phyloP scores from a whole-genome alignment of 164 flowering plant species.

The Stephania cephalantha region DNA sequence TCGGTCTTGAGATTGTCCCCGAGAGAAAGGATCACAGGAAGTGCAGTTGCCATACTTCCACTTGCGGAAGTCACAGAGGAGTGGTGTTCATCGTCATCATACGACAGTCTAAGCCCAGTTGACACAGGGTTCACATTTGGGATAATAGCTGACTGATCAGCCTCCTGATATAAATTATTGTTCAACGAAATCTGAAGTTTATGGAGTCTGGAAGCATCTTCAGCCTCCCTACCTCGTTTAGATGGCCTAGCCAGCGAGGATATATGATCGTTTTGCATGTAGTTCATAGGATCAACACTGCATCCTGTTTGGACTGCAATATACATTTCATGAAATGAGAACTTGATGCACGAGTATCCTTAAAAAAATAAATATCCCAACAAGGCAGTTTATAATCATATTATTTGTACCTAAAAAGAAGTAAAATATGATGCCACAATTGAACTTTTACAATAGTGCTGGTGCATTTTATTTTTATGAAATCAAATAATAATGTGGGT shows the following conservation, averaged over 20 bases:
- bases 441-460: neutral
- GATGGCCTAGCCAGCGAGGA: constrained; percentile 35
- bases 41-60: constrained; percentile 50
- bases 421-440: neutral
- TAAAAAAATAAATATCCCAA: no score
- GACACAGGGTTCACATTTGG: constrained; percentile 58
- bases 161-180: constrained; percentile 45
- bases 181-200: constrained; percentile 68
- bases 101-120: constrained; percentile 77
- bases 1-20: constrained; percentile 51
- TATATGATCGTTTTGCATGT: constrained; percentile 47
- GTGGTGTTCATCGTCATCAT: constrained; percentile 78
- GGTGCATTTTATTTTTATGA: neutral
- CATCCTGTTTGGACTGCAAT: constrained; percentile 52
- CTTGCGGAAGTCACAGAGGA: constrained; percentile 72
- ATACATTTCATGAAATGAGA: neutral
- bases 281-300: constrained; percentile 55
- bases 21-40: constrained; percentile 42
- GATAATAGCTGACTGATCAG: constrained; percentile 42
- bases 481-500: neutral
- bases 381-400: no score
- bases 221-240: constrained; percentile 53
- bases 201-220: constrained; percentile 43
- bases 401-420: neutral
- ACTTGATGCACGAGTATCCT: neutral